phyloP scores from a whole-genome alignment of 2,329 filamentous ascomycete genomes.

The Mollisiaceae sp. region DNA sequence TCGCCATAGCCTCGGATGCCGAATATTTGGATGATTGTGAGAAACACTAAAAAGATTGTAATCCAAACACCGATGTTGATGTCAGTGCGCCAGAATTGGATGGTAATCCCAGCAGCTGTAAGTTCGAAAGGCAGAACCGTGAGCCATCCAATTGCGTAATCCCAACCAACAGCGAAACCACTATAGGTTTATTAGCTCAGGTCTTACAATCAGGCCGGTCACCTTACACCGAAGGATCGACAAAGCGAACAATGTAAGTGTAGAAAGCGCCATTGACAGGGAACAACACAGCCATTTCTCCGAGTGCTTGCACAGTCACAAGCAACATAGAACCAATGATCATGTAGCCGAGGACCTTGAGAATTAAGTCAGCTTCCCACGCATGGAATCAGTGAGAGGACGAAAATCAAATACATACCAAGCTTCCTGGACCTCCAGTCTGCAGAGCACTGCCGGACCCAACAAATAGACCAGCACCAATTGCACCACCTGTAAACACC shows the following conservation, averaged over 20 bases:
- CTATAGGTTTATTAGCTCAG: constrained; percentile 30
- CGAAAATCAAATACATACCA: constrained; percentile 17
- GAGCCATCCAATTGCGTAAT: constrained; percentile 56
- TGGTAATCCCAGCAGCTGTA: constrained; percentile 58
- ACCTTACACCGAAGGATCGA: constrained; percentile 60
- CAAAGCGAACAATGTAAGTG: constrained; percentile 64
- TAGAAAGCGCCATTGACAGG: constrained; percentile 68
- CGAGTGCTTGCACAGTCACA: constrained; percentile 63
- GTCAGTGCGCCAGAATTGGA: constrained; percentile 55
- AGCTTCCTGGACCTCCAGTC: constrained; percentile 41
- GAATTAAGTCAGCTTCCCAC: not conserved
- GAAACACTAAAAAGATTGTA: constrained; percentile 57
- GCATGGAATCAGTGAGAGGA: not conserved
- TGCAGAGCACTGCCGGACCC: constrained; percentile 51
- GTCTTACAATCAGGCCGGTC: too few species aligned
- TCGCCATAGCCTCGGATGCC: constrained; percentile 63
- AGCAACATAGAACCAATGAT: constrained; percentile 64
- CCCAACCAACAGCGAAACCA: constrained; percentile 60
- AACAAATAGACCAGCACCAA: constrained; percentile 74
- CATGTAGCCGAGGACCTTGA: constrained; percentile 34
- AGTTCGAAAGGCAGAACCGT: constrained; percentile 59
- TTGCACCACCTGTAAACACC: constrained; percentile 50
- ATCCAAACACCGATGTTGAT: constrained; percentile 61
- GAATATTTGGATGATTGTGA: constrained; percentile 59
- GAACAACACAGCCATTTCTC: constrained; percentile 63